Evolutionary conservation across 2,329 filamentous ascomycete genomes (phyloP), one percentile per base, ranked within the genome.

Genomic region (Alternaria sp.): DNA sequence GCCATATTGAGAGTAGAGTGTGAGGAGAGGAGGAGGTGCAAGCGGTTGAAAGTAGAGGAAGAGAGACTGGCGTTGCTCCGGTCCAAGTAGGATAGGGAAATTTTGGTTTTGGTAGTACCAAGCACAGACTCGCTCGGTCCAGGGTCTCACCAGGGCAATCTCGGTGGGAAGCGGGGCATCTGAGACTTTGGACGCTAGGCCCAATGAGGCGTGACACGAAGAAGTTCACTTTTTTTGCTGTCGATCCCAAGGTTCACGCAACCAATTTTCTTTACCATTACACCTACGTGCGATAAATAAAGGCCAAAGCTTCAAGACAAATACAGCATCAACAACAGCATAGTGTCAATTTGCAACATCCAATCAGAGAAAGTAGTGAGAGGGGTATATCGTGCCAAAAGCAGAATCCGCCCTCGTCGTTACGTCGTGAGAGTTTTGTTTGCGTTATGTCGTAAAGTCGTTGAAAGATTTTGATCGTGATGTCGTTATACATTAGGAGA

Each of bases 371-470:
- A 44, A 23, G 37, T 18, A 61, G 50, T 50, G 69, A 74, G 74
- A 73, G 70, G 76, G 76, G 74, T 79, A 76, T 77, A 75, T 74
- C 71, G 60, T 71, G 66, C 69, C 57, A 73, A 74, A 63, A 71
- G 72, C 67, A 71, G 68, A 75, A 54, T 64, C 67, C 66, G 60
- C 69, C 72, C 70, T 72, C 71, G 49, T 65, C 65, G 56, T 64
- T 53, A 59, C 70, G 58, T 72, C 72, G 64, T 76, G 58, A 43
- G 14, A 20, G 23, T 62, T 57, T 26, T 62, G 54, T 18, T 44
- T 59, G n/a, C 18, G 47, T 62, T 28, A 59, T 69, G 44, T 75
- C 74, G 61, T 75, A 37, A 60, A 67, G 57, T 75, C 72, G 58
- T 78, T 66, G 64, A 58, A 28, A 7, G 26, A 26, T 61, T 70